Evolutionary conservation across 148 eudicot species (phyloP).

Genomic region (Linanthus parryae): DNA sequence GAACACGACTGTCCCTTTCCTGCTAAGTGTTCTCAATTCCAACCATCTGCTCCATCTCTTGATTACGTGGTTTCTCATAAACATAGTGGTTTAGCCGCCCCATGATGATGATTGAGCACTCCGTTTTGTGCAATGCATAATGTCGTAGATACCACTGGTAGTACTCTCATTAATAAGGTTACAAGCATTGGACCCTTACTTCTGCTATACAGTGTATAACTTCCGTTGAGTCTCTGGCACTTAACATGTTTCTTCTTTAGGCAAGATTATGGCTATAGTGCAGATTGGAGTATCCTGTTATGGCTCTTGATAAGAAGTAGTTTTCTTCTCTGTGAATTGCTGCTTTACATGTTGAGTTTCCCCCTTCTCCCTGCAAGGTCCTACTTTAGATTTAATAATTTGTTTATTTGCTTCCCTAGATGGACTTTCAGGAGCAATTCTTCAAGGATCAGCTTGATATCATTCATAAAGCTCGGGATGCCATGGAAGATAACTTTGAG

Average conservation of each 20-base stretch:
- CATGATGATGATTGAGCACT: too few relatives aligned
- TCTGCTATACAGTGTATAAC: not conserved
- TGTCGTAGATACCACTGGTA: not conserved
- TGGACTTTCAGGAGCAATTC: constrained; percentile 60
- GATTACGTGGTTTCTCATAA: too few relatives aligned
- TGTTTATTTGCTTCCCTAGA: too few relatives aligned
- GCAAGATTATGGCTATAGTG: not conserved
- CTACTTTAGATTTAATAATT: too few relatives aligned
- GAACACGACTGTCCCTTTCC: not conserved
- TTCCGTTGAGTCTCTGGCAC: not conserved
- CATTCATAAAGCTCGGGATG: constrained; percentile 42
- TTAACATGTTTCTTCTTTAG: not conserved
- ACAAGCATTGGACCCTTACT: not conserved
- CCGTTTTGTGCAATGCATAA: not conserved
- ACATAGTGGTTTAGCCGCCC: too few relatives aligned
- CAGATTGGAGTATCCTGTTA: not conserved
- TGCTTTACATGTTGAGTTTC: not conserved
- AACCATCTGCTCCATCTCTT: not conserved
- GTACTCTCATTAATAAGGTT: not conserved
- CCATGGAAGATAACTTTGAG: constrained; percentile 60
- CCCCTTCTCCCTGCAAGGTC: too few relatives aligned
- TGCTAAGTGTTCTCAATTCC: not conserved
- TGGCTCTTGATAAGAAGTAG: not conserved
- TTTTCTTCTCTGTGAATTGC: not conserved
- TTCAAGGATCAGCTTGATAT: constrained; percentile 48